Conservation (phyloP, 2,329 filamentous ascomycete genomes). For the Phoma sp. region DNA sequence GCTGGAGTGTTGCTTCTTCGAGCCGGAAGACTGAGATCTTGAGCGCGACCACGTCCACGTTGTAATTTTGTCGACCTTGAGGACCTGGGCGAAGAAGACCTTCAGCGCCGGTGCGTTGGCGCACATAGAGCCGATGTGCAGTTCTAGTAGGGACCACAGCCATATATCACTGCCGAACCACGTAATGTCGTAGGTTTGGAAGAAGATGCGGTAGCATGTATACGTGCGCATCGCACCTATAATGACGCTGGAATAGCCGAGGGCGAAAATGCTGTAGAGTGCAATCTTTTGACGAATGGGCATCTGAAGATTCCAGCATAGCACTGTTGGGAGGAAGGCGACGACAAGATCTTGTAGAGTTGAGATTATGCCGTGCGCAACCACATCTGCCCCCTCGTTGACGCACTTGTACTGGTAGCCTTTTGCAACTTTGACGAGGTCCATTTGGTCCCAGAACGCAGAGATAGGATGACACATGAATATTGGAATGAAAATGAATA, state of each 20-base stretch:
- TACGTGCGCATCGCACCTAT: conserved; percentile 25
- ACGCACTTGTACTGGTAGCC: conserved; percentile 31
- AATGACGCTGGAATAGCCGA: conserved; percentile 25
- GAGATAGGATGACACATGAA: conserved; percentile 29
- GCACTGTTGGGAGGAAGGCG: conserved; percentile 27
- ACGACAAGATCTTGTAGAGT: conserved; percentile 29
- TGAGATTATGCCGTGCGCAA: conserved; percentile 26
- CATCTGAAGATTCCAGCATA: conserved; percentile 35
- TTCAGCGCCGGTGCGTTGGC: conserved; percentile 34
- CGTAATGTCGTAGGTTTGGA: conserved; percentile 33
- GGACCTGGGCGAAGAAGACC: conserved; percentile 25
- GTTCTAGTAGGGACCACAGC: conserved; percentile 26
- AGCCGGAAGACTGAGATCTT: neutral
- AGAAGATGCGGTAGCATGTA: conserved; percentile 27
- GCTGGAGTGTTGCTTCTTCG: neutral
- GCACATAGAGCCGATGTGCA: conserved; percentile 34
- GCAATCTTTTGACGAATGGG: conserved; percentile 31
- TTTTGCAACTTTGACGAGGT: conserved; percentile 16
- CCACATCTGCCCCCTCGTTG: conserved; percentile 30
- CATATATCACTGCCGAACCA: conserved; percentile 25
- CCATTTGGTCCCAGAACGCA: conserved; percentile 33
- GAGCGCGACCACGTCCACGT: neutral
- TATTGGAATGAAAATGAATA: conserved; percentile 27
- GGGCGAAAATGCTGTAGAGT: conserved; percentile 29
- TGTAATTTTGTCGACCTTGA: conserved; percentile 5